phyloP scores from a whole-genome alignment of 2,329 filamentous ascomycete genomes.

The Hymenoscyphus infarciens region DNA sequence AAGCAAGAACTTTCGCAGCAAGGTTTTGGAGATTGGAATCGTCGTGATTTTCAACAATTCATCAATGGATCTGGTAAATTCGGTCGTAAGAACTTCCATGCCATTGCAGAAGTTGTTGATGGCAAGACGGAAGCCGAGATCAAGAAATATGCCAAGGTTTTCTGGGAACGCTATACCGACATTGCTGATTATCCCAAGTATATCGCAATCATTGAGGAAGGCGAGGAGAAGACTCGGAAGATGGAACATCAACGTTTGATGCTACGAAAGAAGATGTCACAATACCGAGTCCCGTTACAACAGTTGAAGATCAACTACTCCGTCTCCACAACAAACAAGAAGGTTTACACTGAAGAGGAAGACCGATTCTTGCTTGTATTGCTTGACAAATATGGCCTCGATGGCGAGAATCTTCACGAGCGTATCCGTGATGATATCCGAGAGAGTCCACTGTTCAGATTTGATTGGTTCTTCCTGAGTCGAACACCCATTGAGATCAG shows the following conservation, averaged over 20 bases:
- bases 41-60: conserved; percentile 97
- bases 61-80: conserved; percentile 93
- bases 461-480: conserved; percentile 99
- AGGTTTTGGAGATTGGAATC: conserved; percentile 94
- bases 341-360: conserved; percentile 98
- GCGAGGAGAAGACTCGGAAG: conserved; percentile 84
- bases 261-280: conserved; percentile 89
- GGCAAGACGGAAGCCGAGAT: conserved; percentile 84
- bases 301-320: conserved; percentile 99
- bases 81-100: conserved; percentile 79
- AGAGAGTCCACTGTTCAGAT: conserved; percentile 90
- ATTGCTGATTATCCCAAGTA: conserved; percentile 87
- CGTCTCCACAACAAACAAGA: conserved; percentile 98
- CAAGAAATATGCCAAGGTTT: conserved; percentile 86
- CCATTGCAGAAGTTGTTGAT: conserved; percentile 85
- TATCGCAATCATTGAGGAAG: conserved; percentile 83
- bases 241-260: conserved; percentile 91
- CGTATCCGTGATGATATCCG: conserved; percentile 96
- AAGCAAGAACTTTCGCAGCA: conserved; percentile 78
- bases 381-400: conserved; percentile 86
- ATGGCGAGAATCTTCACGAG: conserved; percentile 86
- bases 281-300: conserved; percentile 95
- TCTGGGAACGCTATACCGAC: conserved; percentile 93
- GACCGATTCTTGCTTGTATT: conserved; percentile 93
- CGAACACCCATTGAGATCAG: conserved; percentile 90